phyloP scores from a whole-genome alignment of 306 rosid genomes.

The Begonia masoniana region DNA sequence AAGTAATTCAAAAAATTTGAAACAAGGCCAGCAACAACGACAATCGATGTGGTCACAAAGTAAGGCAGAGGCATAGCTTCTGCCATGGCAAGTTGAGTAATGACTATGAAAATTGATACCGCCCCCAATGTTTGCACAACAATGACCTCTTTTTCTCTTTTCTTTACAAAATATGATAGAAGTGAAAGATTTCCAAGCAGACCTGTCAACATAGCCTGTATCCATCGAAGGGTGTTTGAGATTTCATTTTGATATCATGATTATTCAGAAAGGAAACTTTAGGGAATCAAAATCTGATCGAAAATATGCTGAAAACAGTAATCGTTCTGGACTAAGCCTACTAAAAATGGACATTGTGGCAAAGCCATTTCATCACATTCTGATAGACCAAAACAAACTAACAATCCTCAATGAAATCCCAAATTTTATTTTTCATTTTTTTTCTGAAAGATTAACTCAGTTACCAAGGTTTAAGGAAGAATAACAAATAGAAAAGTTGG shows the following conservation, averaged over 20 bases:
- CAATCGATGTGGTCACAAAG: slow-evolving; percentile 47
- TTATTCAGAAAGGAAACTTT: neutral
- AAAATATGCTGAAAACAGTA: too few relatives aligned
- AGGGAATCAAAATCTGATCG: neutral
- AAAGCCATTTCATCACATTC: neutral
- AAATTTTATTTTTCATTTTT: neutral
- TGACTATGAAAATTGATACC: slow-evolving; percentile 43
- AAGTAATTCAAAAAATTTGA: slow-evolving; percentile 66
- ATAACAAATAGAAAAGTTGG: neutral
- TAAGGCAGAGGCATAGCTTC: slow-evolving; percentile 73
- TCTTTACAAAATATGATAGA: slow-evolving; percentile 79
- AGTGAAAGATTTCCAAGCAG: slow-evolving; percentile 79
- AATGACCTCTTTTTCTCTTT: slow-evolving; percentile 78
- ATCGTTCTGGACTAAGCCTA: too few relatives aligned
- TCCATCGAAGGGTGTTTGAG: neutral
- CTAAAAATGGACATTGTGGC: neutral
- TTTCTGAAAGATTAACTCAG: neutral
- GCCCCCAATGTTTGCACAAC: slow-evolving; percentile 75
- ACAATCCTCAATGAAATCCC: neutral
- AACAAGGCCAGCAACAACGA: slow-evolving; percentile 56
- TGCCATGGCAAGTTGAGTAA: slow-evolving; percentile 66
- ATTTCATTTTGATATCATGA: neutral
- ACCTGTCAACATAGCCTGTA: slow-evolving; percentile 81
- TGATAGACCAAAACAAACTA: neutral
- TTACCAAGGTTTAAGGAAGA: neutral